phyloP scores from a whole-genome alignment of 352 stramenopile genomes.

The Globisporangium orthogonon region DNA sequence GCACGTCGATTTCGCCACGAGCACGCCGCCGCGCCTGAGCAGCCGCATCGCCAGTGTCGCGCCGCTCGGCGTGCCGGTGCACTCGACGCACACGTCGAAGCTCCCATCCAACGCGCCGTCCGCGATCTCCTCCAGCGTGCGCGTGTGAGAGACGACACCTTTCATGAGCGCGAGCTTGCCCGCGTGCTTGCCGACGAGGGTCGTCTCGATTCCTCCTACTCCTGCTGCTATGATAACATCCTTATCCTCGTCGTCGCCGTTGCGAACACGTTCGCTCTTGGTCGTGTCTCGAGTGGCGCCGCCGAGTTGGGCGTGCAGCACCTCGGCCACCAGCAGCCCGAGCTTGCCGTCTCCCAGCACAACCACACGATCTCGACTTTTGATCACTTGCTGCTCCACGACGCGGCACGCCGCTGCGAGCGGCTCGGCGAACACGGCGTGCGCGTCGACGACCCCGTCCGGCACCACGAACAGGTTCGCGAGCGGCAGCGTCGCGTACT shows the following conservation, averaged over 20 bases:
- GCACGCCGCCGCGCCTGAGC: slow-evolving; percentile 22
- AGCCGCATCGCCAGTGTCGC: slow-evolving; percentile 35
- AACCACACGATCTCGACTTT: slow-evolving; percentile 47
- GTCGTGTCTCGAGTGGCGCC: slow-evolving; percentile 11
- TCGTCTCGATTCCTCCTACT: slow-evolving; percentile 10
- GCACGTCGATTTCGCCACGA: slow-evolving; percentile 55
- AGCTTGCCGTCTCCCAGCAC: slow-evolving; percentile 89
- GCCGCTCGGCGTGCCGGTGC: slow-evolving; percentile 41
- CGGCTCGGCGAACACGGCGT: slow-evolving; percentile 82
- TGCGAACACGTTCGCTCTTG: not conserved
- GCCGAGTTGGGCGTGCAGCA: slow-evolving; percentile 33
- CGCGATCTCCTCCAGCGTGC: slow-evolving; percentile 15
- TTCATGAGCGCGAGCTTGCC: slow-evolving; percentile 50
- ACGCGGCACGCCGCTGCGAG: slow-evolving; percentile 84
- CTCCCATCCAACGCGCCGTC: not conserved
- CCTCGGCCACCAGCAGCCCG: slow-evolving; percentile 80
- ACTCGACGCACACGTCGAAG: slow-evolving; percentile 70
- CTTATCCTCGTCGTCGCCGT: not conserved
- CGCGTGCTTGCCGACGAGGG: slow-evolving; percentile 52
- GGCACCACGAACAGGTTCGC: slow-evolving; percentile 82
- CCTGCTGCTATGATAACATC: not conserved
- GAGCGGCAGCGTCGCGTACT: slow-evolving; percentile 78
- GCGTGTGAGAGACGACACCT: slow-evolving; percentile 30
- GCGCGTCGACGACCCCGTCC: slow-evolving; percentile 47
- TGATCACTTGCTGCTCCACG: slow-evolving; percentile 73